A percentile compares a stretch with the other conserved stretches of the same genome.
Evolutionary conservation across 2,329 filamentous ascomycete genomes (phyloP).

Genomic region (Fusarium marasasianum): DNA sequence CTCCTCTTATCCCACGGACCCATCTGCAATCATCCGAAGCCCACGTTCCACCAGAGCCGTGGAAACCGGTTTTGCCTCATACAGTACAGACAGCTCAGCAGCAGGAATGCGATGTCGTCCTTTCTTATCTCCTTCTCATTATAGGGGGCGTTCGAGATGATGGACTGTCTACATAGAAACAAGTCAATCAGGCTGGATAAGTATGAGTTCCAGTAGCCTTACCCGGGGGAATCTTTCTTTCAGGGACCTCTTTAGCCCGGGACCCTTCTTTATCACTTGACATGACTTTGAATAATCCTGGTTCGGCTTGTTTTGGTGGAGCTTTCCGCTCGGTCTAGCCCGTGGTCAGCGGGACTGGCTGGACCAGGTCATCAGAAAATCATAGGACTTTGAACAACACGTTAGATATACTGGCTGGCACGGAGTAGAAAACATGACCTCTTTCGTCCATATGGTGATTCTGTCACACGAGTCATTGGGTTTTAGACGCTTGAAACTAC

Average conservation of each 20-base stretch:
- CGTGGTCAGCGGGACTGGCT: conserved; percentile 28
- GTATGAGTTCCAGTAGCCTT: neutral
- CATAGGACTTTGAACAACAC: conserved; percentile 4
- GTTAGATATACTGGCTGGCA: neutral
- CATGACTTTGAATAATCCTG: conserved; percentile 15
- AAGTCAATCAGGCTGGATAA: neutral
- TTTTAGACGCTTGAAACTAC: neutral
- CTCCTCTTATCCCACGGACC: conserved; percentile 21
- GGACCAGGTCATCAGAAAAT: conserved; percentile 27
- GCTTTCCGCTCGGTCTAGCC: conserved; percentile 38
- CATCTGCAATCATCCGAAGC: conserved; percentile 36
- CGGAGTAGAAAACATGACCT: neutral
- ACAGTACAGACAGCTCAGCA: conserved; percentile 9
- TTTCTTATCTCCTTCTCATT: neutral
- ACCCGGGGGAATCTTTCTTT: neutral
- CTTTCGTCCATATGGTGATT: neutral
- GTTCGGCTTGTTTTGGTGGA: conserved; percentile 26
- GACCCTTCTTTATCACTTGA: conserved; percentile 12
- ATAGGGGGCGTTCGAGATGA: neutral
- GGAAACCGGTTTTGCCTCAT: conserved; percentile 38
- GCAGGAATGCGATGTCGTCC: neutral
- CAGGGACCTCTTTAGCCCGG: neutral
- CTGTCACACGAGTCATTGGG: neutral
- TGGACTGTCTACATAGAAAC: neutral
- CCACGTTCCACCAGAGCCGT: conserved; percentile 30